Conservation (phyloP, 805 yeast species). For the Vanderwaltozyma verrucispora region DNA sequence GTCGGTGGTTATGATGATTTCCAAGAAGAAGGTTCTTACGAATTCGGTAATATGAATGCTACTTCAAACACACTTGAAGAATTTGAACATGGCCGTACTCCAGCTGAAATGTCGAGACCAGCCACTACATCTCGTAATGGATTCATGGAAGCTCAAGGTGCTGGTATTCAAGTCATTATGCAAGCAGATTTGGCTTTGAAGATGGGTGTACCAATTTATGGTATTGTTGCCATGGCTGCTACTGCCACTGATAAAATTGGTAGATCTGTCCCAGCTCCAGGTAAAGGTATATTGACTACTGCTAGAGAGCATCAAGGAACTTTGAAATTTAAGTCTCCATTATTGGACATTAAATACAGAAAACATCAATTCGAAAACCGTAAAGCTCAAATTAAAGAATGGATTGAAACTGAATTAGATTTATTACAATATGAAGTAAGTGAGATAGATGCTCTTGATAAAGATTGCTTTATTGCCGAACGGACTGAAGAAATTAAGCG, state of each 20-base stretch:
- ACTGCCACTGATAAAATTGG: slow-evolving; percentile 99
- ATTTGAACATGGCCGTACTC: slow-evolving; percentile 92
- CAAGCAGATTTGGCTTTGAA: slow-evolving; percentile 84
- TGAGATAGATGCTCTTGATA: slow-evolving; percentile 38
- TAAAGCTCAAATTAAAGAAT: slow-evolving; percentile 60
- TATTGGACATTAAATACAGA: slow-evolving; percentile 87
- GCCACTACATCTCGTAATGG: slow-evolving; percentile 93
- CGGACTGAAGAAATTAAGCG: slow-evolving; percentile 79
- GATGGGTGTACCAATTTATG: slow-evolving; percentile 99
- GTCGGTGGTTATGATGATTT: slow-evolving; percentile 99
- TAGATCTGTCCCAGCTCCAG: slow-evolving; percentile 99
- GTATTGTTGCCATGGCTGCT: slow-evolving; percentile 86
- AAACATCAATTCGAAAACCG: slow-evolving; percentile 80
- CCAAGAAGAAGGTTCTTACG: slow-evolving; percentile 98
- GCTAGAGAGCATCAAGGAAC: slow-evolving; percentile 88
- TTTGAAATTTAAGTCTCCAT: slow-evolving; percentile 66
- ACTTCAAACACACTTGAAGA: slow-evolving; percentile 86
- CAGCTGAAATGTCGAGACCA: slow-evolving; percentile 98
- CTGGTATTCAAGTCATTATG: slow-evolving; percentile 97
- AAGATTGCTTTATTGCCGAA: slow-evolving; percentile 56
- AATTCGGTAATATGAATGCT: slow-evolving; percentile 98
- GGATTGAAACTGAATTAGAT: slow-evolving; percentile 78
- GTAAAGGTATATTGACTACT: slow-evolving; percentile 97
- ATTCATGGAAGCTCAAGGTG: slow-evolving; percentile 99
- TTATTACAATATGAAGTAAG: slow-evolving; percentile 62